These are phyloP conservation scores for Suaeda aralocaspica DNA, from an alignment of 148 eudicot species.

Conservation along the genomic window DNA sequence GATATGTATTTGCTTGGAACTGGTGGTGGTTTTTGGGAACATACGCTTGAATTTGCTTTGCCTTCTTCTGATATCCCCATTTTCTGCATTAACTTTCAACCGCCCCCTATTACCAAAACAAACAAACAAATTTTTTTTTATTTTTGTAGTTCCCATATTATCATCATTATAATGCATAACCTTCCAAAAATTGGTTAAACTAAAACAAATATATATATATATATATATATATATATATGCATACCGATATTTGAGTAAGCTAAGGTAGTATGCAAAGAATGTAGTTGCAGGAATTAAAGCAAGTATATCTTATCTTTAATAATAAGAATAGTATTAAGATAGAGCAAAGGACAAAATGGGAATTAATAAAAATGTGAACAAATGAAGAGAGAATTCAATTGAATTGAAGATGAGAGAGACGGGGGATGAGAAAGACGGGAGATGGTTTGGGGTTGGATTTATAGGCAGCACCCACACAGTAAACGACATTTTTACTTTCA, in stretches of 20 bases:
- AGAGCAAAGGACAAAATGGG: background rate
- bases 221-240: too few relatives aligned
- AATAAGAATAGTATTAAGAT: too few relatives aligned
- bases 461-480: slow-evolving; percentile 35
- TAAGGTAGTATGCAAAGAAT: background rate
- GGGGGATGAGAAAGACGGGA: slow-evolving; percentile 24
- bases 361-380: too few relatives aligned
- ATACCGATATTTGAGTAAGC: background rate
- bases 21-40: slow-evolving; percentile 43
- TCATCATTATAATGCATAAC: background rate
- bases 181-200: too few relatives aligned
- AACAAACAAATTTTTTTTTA: slow-evolving; percentile 17
- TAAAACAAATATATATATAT: too few relatives aligned
- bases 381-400: background rate
- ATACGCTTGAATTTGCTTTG: background rate
- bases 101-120: too few relatives aligned
- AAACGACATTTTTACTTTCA: slow-evolving; percentile 27
- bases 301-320: too few relatives aligned
- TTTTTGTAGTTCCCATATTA: background rate
- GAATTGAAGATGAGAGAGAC: slow-evolving; percentile 10
- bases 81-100: slow-evolving; percentile 52
- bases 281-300: background rate
- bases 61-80: slow-evolving; percentile 39
- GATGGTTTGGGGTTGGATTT: slow-evolving; percentile 28
- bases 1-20: slow-evolving; percentile 32